Percentiles rank a stretch among this genome's conserved stretches.
Evolutionary conservation across 257 asterid genomes (phyloP).

Genomic region (Nicotiana otophora): DNA sequence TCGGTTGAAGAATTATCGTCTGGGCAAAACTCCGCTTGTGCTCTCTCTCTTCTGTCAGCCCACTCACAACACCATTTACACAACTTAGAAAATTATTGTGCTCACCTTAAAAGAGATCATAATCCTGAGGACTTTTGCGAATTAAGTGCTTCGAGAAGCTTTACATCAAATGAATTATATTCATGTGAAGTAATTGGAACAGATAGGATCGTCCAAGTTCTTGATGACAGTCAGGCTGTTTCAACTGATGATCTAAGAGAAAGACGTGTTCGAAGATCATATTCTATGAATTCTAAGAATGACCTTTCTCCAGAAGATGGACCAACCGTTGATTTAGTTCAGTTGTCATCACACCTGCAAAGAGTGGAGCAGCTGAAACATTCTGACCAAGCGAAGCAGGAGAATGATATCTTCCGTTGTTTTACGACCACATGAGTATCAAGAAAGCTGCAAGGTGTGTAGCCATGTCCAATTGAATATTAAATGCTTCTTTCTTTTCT

Average conservation of each 20-base stretch:
- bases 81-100: not conserved
- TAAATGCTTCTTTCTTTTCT: not conserved
- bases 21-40: not conserved
- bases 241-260: not conserved
- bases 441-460: not conserved
- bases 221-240: not conserved
- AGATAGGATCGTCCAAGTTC: not conserved
- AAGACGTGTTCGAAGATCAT: not conserved
- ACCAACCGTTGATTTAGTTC: constrained; percentile 3
- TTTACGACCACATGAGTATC: not conserved
- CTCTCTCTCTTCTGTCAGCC: constrained; percentile 12
- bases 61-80: not conserved
- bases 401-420: not conserved
- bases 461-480: not conserved
- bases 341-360: constrained; percentile 9
- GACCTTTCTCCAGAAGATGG: not conserved
- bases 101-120: not conserved
- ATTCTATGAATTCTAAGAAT: not conserved
- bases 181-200: not conserved
- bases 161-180: not conserved
- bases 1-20: not conserved
- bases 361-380: constrained; percentile 15
- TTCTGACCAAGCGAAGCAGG: not conserved
- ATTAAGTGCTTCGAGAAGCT: not conserved
- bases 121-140: too few relatives aligned